A percentile compares a stretch with the other conserved stretches of the same genome.
phyloP scores from a whole-genome alignment of 208 protist genomes.

The Trichomonas vaginalis region DNA sequence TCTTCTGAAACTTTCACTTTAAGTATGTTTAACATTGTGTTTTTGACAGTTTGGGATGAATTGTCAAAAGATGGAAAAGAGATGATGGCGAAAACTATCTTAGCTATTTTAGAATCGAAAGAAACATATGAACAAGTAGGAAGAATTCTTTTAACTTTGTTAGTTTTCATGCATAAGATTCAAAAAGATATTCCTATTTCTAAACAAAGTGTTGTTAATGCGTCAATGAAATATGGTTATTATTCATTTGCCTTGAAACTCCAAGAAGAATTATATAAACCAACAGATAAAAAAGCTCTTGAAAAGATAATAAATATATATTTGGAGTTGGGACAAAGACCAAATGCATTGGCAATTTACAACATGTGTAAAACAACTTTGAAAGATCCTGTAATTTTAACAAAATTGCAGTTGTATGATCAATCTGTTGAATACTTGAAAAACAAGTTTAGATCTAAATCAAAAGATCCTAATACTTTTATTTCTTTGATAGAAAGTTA shows the following conservation, averaged over 20 bases:
- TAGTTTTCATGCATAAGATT: conserved; percentile 10
- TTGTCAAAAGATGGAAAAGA: background rate
- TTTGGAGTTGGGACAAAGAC: background rate
- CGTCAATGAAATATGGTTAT: background rate
- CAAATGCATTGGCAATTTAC: background rate
- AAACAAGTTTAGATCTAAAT: background rate
- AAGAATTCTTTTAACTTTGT: background rate
- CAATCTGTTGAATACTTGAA: background rate
- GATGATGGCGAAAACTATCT: background rate
- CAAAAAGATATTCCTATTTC: background rate
- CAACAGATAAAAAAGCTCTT: background rate
- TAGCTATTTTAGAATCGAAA: background rate
- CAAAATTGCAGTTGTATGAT: background rate
- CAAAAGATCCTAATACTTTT: background rate
- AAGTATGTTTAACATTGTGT: background rate
- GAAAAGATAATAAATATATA: background rate
- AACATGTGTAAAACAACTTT: background rate
- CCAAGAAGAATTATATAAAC: background rate
- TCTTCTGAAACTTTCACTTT: background rate
- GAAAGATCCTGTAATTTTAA: background rate
- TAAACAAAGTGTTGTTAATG: background rate
- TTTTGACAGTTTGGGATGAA: background rate
- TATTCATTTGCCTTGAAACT: background rate
- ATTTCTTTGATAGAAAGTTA: background rate
- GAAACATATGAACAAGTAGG: background rate